A percentile compares a stretch with the other conserved stretches of the same genome.
Conservation (phyloP, 306 rosid genomes). For the Ziziphus jujuba region DNA sequence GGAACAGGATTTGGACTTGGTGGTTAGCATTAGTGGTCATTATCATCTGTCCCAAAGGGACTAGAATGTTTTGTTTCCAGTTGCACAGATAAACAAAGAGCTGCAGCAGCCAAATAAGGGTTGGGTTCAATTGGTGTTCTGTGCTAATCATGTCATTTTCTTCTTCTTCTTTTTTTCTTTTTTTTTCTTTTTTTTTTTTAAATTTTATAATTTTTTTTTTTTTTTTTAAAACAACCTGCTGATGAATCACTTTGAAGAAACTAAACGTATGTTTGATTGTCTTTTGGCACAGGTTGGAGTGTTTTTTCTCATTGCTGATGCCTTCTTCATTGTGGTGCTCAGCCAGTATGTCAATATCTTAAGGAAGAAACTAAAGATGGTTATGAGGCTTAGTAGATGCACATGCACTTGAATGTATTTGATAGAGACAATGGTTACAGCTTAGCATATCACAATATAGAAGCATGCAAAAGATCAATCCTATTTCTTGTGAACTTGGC, state of each 20-base stretch:
- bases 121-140: constrained; percentile 83
- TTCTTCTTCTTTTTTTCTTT: too few species aligned
- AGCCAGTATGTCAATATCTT: constrained; percentile 64
- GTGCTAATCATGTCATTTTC: constrained; percentile 88
- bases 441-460: constrained; percentile 20
- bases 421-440: constrained; percentile 8
- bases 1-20: constrained; percentile 17
- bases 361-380: constrained; percentile 68
- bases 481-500: not conserved
- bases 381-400: constrained; percentile 44
- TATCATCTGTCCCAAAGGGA: too few species aligned
- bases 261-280: constrained; percentile 20
- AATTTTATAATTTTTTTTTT: too few species aligned
- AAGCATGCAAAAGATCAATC: constrained; percentile 4
- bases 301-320: constrained; percentile 66
- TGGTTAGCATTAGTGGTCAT: too few species aligned
- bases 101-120: constrained; percentile 76
- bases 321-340: constrained; percentile 72
- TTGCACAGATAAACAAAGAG: constrained; percentile 95
- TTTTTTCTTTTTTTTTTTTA: too few species aligned
- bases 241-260: constrained; percentile 1
- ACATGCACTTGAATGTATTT: constrained; percentile 17
- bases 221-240: not conserved
- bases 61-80: constrained; percentile 40
- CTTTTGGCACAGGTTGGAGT: constrained; percentile 61